Base-by-base conservation (phyloP, 2,329 filamentous ascomycete genomes). In the Lecanoromycetidae sp. region DNA sequence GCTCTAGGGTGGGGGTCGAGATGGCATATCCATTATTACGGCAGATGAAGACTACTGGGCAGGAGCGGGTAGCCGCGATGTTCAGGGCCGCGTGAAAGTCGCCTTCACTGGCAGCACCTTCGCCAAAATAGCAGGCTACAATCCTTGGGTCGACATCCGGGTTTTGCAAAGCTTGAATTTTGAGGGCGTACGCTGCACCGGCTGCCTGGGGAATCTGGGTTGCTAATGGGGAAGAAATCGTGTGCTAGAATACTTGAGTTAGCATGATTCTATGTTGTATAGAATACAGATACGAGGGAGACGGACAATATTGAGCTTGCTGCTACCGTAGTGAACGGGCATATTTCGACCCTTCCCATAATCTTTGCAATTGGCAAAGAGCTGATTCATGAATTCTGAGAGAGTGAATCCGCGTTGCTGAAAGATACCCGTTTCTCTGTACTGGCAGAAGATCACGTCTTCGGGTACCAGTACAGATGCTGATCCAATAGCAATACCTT, bases 261-360 rank as follows among this genome's bases (percentile, higher is more conserved):
- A 49, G 6, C 17, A 6, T 15, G 10, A 33, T 37, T 15, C 32
- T 43, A 13, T 12, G 8, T 5, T 22, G 25, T 29, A 35, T 6
- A 22, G 20, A 10, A 6, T 5, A 15, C 69, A n/a, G n/a, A n/a
- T n/a, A n/a, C n/a, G n/a, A n/a, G n/a, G n/a, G n/a, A n/a, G n/a
- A n/a, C 77, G 62, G 62, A 88, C 84, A 59, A 94, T 87, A 57
- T 94, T 87, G 48, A 93, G 71, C 54, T 85, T 80, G 48, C 74
- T 77, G 63, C 83, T 87, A 38, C 88, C 88, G 59, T 96, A 98
- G 66, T 98, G 91, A 12, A 96, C 85, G 0, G 91, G 91, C 91
- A 98, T 98, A 59, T 94, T 96, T 53, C 90, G 79, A 1, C 88
- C 91, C 51, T 74, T 76, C 1, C 90, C 88, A 0, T 72, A 65